Evolutionary conservation across 1,139 yeast species (phyloP).

Genomic region (Meyerozyma elateridarum): DNA sequence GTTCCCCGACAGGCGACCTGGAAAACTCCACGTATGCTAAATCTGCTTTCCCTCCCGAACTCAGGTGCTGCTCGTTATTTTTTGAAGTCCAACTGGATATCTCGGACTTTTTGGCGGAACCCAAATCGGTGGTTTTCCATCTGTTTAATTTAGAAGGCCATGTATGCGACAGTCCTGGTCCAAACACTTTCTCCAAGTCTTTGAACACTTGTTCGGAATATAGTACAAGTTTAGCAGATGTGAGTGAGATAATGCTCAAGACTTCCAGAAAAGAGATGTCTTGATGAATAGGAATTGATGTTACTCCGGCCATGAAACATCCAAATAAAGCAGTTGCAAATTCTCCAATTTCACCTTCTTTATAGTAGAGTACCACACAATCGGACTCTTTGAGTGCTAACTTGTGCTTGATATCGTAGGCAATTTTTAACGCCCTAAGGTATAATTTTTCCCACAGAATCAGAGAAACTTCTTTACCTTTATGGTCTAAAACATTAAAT

Average conservation of each 20-base stretch:
- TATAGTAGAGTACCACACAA: slow-evolving; percentile 78
- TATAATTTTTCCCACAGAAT: slow-evolving; percentile 91
- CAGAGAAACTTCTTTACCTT: slow-evolving; percentile 72
- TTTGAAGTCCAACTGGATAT: slow-evolving; percentile 27
- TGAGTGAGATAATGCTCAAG: slow-evolving; percentile 62
- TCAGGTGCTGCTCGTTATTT: slow-evolving; percentile 24
- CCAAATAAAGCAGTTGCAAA: slow-evolving; percentile 85
- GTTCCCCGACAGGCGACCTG: slow-evolving; percentile 84
- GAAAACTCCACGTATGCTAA: slow-evolving; percentile 92
- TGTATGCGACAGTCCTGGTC: slow-evolving; percentile 28
- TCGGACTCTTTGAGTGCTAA: slow-evolving; percentile 70
- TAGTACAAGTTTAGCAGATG: slow-evolving; percentile 74
- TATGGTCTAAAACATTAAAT: slow-evolving; percentile 63
- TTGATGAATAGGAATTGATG: slow-evolving; percentile 89
- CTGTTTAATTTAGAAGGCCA: slow-evolving; percentile 50
- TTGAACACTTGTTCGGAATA: slow-evolving; percentile 77
- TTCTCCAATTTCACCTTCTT: slow-evolving; percentile 79
- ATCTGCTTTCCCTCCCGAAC: slow-evolving; percentile 42
- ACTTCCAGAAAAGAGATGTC: slow-evolving; percentile 65
- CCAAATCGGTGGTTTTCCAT: slow-evolving; percentile 89
- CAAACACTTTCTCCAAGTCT: slow-evolving; percentile 56
- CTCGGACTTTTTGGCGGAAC: slow-evolving; percentile 51
- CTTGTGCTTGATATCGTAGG: slow-evolving; percentile 78
- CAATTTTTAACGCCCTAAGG: slow-evolving; percentile 78
- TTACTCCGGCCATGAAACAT: slow-evolving; percentile 88